These are phyloP conservation scores for Podila horticola DNA, from an alignment of 192 early-diverging fungal genomes.

Conservation along the genomic window DNA sequence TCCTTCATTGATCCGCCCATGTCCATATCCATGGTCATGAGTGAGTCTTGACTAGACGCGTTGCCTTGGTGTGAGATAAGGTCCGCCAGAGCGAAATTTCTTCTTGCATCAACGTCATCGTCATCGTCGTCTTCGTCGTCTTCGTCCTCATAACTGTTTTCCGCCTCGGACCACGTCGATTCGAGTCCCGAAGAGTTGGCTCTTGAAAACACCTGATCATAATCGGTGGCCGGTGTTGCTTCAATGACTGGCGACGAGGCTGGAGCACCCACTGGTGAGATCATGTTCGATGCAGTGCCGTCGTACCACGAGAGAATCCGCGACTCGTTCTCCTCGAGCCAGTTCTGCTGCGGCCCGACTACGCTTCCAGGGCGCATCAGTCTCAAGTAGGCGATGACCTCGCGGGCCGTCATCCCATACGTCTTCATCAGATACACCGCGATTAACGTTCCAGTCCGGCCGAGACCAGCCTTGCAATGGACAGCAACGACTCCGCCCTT, in stretches of 20 bases:
- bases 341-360: conserved; percentile 83
- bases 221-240: conserved; percentile 4
- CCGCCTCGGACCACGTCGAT: conserved; percentile 7
- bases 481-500: conserved; percentile 26
- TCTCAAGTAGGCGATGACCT: conserved; percentile 72
- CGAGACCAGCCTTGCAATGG: conserved; percentile 39
- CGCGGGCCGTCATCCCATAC: conserved; percentile 72
- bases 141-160: conserved; percentile 4
- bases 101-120: background rate
- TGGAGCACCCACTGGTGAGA: background rate
- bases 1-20: background rate
- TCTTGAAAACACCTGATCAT: conserved; percentile 31
- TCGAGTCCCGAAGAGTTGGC: conserved; percentile 19
- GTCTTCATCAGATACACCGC: conserved; percentile 73
- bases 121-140: conserved; percentile 6
- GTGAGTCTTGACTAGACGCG: no score
- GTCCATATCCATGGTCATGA: conserved; percentile 7
- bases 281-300: background rate
- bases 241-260: background rate
- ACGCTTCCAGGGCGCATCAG: conserved; percentile 76
- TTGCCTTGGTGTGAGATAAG: background rate
- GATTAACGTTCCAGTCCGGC: conserved; percentile 36
- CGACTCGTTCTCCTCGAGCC: conserved; percentile 53
- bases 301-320: conserved; percentile 10
- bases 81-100: background rate